A percentile compares a stretch with the other conserved stretches of the same genome.
Conservation (phyloP, 1,284 basidiomycete genomes). For the Apiotrichum montevideense region DNA sequence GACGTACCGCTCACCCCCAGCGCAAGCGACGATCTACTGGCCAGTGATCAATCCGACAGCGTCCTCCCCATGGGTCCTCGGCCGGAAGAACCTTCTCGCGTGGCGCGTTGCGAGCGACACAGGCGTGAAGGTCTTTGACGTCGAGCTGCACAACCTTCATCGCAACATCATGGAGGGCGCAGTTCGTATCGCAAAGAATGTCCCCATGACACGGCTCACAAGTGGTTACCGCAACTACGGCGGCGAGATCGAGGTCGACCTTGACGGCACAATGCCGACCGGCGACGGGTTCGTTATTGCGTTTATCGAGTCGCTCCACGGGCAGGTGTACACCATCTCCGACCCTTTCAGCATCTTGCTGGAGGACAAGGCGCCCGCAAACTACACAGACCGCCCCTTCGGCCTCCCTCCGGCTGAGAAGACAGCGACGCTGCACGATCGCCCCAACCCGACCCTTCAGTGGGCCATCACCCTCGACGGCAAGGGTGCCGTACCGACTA, state of each 20-base stretch:
- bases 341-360: conserved; percentile 38
- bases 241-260: conserved; percentile 43
- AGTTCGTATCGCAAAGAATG: conserved; percentile 38
- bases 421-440: conserved; percentile 36
- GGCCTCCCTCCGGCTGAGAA: conserved; percentile 10
- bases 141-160: conserved; percentile 45
- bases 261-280: conserved; percentile 28
- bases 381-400: conserved; percentile 24
- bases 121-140: conserved; percentile 43
- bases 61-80: conserved; percentile 40
- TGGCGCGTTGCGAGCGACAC: conserved; percentile 42
- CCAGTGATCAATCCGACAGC: conserved; percentile 36
- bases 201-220: conserved; percentile 34
- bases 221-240: conserved; percentile 38
- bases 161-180: conserved; percentile 41
- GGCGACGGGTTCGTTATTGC: conserved; percentile 39
- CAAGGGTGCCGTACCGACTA: neutral
- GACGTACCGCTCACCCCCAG: neutral
- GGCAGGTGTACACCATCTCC: conserved; percentile 40
- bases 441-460: conserved; percentile 42
- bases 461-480: conserved; percentile 42
- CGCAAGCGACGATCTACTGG: conserved; percentile 39
- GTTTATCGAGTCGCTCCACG: conserved; percentile 42
- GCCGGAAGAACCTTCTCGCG: conserved; percentile 37
- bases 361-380: conserved; percentile 14